A percentile compares a stretch with the other conserved stretches of the same genome.
phyloP scores from a whole-genome alignment of 768 basidiomycete genomes.

The Xerocomellus chrysenteron region DNA sequence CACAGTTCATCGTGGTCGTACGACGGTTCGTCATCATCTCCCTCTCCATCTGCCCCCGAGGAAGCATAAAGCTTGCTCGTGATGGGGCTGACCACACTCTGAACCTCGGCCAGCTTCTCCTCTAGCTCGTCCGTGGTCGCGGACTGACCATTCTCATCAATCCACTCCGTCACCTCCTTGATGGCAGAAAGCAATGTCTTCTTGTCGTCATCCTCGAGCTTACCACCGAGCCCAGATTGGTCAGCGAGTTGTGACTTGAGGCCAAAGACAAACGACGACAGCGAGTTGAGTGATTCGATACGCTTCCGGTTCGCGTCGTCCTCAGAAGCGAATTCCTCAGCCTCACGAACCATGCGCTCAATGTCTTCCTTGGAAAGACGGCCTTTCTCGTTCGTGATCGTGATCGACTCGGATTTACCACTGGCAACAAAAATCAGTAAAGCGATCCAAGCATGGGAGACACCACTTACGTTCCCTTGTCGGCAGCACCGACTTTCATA shows the following conservation, averaged over 20 bases:
- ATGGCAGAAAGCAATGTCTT: constrained; percentile 75
- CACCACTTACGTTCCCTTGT: constrained; percentile 83
- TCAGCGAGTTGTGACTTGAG: constrained; percentile 87
- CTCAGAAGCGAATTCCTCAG: constrained; percentile 85
- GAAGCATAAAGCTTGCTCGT: constrained; percentile 74
- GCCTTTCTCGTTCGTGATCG: constrained; percentile 95
- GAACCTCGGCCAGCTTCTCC: constrained; percentile 81
- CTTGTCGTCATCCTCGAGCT: constrained; percentile 79
- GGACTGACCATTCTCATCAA: constrained; percentile 75
- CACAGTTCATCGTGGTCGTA: constrained; percentile 57
- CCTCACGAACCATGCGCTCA: constrained; percentile 93
- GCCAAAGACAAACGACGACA: constrained; percentile 81
- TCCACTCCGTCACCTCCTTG: constrained; percentile 91
- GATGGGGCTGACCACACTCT: constrained; percentile 77
- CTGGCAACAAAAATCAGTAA: constrained; percentile 30
- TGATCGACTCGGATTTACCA: constrained; percentile 86
- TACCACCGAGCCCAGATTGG: constrained; percentile 88
- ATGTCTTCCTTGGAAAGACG: constrained; percentile 88
- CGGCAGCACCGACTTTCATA: constrained; percentile 88
- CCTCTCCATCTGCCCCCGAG: constrained; percentile 35
- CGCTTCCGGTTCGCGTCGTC: constrained; percentile 79
- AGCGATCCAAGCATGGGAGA: no score
- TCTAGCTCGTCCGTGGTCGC: constrained; percentile 88
- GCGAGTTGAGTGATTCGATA: constrained; percentile 80
- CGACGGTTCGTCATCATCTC: constrained; percentile 44